These are phyloP conservation scores for Tolypocladium amazonense DNA, from an alignment of 2,329 filamentous ascomycete genomes.

Conservation along the genomic window DNA sequence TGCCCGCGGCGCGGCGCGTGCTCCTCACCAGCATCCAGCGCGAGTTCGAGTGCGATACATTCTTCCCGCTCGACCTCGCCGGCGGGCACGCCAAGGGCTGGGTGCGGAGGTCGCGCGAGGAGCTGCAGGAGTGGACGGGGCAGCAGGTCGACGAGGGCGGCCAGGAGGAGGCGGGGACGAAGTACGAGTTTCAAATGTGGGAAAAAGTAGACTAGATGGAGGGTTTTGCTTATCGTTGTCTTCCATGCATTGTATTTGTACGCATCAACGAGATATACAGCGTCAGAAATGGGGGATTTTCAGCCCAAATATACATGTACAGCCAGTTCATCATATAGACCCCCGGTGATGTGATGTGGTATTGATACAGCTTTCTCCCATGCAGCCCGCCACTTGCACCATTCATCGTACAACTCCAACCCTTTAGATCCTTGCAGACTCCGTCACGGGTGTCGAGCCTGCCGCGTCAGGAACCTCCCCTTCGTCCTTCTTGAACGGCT, in stretches of 20 bases:
- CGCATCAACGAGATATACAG: not conserved
- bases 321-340: not conserved
- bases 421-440: not conserved
- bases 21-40: constrained; percentile 58
- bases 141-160: constrained; percentile 47
- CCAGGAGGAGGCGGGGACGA: constrained; percentile 51
- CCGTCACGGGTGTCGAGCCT: not conserved
- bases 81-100: constrained; percentile 33
- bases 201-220: constrained; percentile 33
- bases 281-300: constrained; percentile 1
- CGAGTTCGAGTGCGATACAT: constrained; percentile 68
- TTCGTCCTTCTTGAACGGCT: constrained; percentile 24
- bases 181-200: constrained; percentile 68
- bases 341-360: not conserved
- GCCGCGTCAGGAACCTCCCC: constrained; percentile 6
- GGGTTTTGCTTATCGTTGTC: not conserved
- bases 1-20: constrained; percentile 48
- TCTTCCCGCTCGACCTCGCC: constrained; percentile 53
- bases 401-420: not conserved
- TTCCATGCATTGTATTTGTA: constrained; percentile 2
- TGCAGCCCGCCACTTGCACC: not conserved
- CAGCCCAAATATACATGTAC: not conserved
- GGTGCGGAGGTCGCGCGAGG: constrained; percentile 38
- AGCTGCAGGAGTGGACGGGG: constrained; percentile 54
- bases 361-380: not conserved